Conservation (phyloP, 2,329 filamentous ascomycete species). For the Orbilia ellipsospora region DNA sequence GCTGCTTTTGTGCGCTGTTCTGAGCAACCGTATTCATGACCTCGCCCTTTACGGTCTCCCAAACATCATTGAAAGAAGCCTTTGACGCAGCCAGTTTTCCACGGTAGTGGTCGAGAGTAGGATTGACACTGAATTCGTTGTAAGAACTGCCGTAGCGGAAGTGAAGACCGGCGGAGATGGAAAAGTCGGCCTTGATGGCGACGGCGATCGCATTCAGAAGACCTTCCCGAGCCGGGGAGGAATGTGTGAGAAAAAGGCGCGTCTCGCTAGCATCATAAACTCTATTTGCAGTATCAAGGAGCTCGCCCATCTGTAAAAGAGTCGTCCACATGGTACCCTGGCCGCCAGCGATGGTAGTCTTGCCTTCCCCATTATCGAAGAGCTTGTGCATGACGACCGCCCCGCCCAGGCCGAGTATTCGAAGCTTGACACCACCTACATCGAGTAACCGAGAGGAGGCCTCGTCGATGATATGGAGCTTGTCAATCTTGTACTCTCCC, state of each 20-base stretch:
- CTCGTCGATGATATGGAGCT: constrained; percentile 98
- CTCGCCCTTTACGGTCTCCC: constrained; percentile 97
- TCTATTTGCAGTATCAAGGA: constrained; percentile 96
- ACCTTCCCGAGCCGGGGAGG: constrained; percentile 93
- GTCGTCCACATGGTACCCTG: constrained; percentile 99
- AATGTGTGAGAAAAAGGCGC: constrained; percentile 94
- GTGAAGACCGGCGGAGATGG: constrained; percentile 94
- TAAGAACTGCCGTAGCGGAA: constrained; percentile 99
- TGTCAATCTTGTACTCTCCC: constrained; percentile 96
- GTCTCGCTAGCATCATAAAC: constrained; percentile 99
- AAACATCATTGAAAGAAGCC: constrained; percentile 98
- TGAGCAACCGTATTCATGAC: constrained; percentile 93
- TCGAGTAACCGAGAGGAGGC: constrained; percentile 95
- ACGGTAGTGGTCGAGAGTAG: constrained; percentile 95
- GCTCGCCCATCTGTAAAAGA: constrained; percentile 94
- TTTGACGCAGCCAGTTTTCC: constrained; percentile 98
- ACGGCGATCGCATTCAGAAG: constrained; percentile 98
- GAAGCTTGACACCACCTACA: constrained; percentile 93
- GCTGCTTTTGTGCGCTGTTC: constrained; percentile 91
- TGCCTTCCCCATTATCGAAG: constrained; percentile 97
- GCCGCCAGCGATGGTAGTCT: constrained; percentile 96
- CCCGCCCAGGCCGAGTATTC: constrained; percentile 90
- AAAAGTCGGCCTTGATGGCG: constrained; percentile 97
- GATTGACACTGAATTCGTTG: constrained; percentile 99
- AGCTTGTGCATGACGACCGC: constrained; percentile 99